Percentiles rank a stretch among this genome's conserved stretches.
Conservation (phyloP, 352 stramenopile genomes). For the Pythium rhizo-oryzae region DNA sequence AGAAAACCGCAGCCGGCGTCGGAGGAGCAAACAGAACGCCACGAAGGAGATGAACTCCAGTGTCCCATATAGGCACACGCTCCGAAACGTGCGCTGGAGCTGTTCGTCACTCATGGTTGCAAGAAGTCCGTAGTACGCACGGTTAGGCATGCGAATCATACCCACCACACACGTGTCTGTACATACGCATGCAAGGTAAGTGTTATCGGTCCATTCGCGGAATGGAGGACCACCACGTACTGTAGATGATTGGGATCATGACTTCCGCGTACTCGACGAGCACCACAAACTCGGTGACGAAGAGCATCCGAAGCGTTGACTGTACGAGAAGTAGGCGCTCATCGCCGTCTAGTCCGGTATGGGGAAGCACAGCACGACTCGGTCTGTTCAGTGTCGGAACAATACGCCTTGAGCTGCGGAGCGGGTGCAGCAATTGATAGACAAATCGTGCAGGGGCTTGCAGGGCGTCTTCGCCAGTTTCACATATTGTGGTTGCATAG, state of each 20-base stretch:
- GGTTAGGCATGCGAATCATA: slow-evolving; percentile 17
- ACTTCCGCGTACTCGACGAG: not conserved
- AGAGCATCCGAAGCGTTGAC: not conserved
- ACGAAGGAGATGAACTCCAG: slow-evolving; percentile 20
- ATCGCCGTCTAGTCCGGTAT: not conserved
- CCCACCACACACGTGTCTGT: slow-evolving; percentile 8
- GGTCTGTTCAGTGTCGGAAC: not conserved
- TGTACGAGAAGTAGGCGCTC: not conserved
- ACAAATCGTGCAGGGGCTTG: not conserved
- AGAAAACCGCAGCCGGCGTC: slow-evolving; percentile 6
- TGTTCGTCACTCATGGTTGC: slow-evolving; percentile 11
- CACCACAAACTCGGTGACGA: slow-evolving; percentile 8
- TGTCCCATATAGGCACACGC: not conserved
- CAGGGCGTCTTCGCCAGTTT: not conserved
- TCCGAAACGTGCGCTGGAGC: not conserved
- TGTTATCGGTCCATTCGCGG: not conserved
- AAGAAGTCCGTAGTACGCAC: slow-evolving; percentile 3
- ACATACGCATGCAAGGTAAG: not conserved
- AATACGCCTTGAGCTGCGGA: not conserved
- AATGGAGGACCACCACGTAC: not conserved
- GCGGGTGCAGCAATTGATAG: not conserved
- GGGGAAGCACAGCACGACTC: not conserved
- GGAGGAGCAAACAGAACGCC: slow-evolving; percentile 8
- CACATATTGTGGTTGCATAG: not conserved
- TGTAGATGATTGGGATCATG: slow-evolving; percentile 11